Evolutionary conservation across 2,329 filamentous ascomycete species (phyloP), one percentile per base, ranked within the genome.

Genomic region (Hymenoscyphus infarciens): DNA sequence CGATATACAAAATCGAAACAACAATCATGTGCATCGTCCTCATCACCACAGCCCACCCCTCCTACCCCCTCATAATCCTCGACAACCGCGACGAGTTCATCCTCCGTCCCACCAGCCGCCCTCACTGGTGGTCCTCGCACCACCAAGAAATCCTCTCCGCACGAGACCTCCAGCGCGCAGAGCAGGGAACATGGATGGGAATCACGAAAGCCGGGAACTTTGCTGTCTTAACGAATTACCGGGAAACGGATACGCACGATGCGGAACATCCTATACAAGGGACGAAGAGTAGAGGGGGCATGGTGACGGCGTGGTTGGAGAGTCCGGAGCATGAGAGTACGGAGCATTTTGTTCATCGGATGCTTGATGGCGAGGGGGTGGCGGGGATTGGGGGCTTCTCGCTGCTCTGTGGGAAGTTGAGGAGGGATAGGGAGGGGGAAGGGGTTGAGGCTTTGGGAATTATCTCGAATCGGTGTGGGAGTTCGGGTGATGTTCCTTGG

Each of bases 21-120:
- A 56, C 57, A 57, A n/a, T 59, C 62, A 93, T 93, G 90, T 93
- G 90, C 74, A 92, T 93, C 77, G 87, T 86, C 57, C 79, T 93
- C 55, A 79, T 91, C 63, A 91, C 89, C 29, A 93, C 89, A 19
- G 82, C 87, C 55, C 90, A 93, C 73, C 90, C 90, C 10, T 80
- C 83, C 68, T 93, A 93, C 76, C 82, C 88, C 29, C 81, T 93
- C 64, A 89, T 94, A 69, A 77, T 91, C 64, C 80, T 92, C 73
- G 86, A 92, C 77, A 94, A 94, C 75, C 84, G 90, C 69, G 90
- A 94, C 78, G 89, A 88, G 74, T 88, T 83, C 76, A 84, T 88
- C 66, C 79, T 87, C 15, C 81, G 86, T 31, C 86, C 86, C 3
- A 88, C 86, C 1, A 86, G 82, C 59, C 79, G 83, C 63, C 85